A percentile compares a stretch with the other conserved stretches of the same genome.
phyloP scores from a whole-genome alignment of 2,329 filamentous ascomycete species.

The Aspergillus pseudoterreus region DNA sequence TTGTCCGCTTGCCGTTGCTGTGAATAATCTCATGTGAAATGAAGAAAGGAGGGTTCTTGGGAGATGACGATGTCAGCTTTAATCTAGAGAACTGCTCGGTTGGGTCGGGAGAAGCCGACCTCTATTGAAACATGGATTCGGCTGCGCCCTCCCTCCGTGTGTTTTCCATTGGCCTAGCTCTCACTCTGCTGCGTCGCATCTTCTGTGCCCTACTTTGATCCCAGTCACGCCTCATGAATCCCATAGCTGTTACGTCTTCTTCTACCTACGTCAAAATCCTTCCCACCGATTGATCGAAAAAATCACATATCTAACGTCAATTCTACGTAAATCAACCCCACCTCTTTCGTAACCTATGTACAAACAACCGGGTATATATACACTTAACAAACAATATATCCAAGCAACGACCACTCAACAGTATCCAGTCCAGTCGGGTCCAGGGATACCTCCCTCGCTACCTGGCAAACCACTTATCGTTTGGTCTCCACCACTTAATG shows the following conservation, averaged over 20 bases:
- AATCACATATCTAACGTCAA: not conserved
- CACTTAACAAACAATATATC: not conserved
- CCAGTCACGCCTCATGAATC: constrained; percentile 38
- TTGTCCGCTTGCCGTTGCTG: constrained; percentile 6
- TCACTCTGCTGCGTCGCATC: constrained; percentile 18
- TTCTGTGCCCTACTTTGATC: constrained; percentile 28
- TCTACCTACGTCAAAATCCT: not conserved
- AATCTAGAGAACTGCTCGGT: not conserved
- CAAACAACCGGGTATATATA: not conserved
- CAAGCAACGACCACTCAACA: constrained; percentile 5
- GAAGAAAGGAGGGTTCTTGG: constrained; percentile 18
- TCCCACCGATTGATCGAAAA: not conserved
- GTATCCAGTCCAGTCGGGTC: constrained; percentile 14
- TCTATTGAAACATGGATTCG: not conserved
- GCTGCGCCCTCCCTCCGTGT: not conserved
- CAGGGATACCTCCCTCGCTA: constrained; percentile 6
- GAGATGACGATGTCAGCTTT: not conserved
- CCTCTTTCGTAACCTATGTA: not conserved
- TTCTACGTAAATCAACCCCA: not conserved
- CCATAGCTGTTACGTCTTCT: constrained; percentile 22
- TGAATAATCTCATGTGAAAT: constrained; percentile 16
- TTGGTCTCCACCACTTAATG: constrained; percentile 2
- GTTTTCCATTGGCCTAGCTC: constrained; percentile 10
- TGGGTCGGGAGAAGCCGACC: not conserved
- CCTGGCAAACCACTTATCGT: constrained; percentile 4